Percentiles rank a stretch among this genome's conserved stretches.
These are phyloP conservation scores for Clarireedia homoeocarpa DNA, from an alignment of 2,329 filamentous ascomycete species.

Conservation along the genomic window DNA sequence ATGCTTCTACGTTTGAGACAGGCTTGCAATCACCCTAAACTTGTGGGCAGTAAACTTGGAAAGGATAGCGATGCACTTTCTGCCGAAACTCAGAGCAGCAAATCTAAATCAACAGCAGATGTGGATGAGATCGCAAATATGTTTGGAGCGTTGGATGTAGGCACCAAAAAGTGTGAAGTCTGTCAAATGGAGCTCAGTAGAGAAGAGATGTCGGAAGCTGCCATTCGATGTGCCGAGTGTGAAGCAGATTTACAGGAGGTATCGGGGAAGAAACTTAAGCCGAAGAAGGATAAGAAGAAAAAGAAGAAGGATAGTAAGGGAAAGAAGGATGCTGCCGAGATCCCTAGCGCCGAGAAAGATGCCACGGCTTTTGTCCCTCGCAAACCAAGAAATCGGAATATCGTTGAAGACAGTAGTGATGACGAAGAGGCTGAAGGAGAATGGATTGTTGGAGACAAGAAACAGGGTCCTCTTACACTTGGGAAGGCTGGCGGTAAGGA, in stretches of 20 bases:
- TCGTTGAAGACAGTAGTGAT: conserved; percentile 59
- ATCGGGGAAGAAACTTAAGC: conserved; percentile 34
- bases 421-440: conserved; percentile 59
- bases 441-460: conserved; percentile 68
- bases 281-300: conserved; percentile 34
- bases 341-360: conserved; percentile 15
- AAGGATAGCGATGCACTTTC: conserved; percentile 81
- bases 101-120: conserved; percentile 39
- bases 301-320: conserved; percentile 31
- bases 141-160: conserved; percentile 66
- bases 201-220: conserved; percentile 32
- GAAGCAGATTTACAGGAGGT: conserved; percentile 64
- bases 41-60: conserved; percentile 77
- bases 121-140: conserved; percentile 80
- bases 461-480: conserved; percentile 53
- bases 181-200: conserved; percentile 27
- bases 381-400: conserved; percentile 44
- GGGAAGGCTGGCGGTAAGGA: conserved; percentile 78
- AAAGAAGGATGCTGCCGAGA: conserved; percentile 20
- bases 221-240: conserved; percentile 64
- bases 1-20: conserved; percentile 85
- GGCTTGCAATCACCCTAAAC: conserved; percentile 86
- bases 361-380: conserved; percentile 23
- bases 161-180: conserved; percentile 29
- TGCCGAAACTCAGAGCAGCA: conserved; percentile 45